Evolutionary conservation across 352 stramenopile genomes (phyloP).

Genomic region (Phytophthora pseudosyringae): DNA sequence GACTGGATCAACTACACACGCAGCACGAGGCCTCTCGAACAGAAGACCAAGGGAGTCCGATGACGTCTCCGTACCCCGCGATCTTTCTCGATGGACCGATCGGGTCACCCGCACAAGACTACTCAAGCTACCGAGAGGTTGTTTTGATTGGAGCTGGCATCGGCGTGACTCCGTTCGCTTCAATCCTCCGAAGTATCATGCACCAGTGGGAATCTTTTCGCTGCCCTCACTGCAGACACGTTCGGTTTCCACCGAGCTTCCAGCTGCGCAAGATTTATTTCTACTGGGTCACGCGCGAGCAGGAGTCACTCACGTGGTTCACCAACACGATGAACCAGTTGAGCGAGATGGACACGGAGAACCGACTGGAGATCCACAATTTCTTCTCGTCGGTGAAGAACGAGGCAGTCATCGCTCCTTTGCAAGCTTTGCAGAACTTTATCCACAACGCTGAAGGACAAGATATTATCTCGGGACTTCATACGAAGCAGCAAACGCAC

Average conservation of each 20-base stretch:
- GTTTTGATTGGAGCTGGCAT: slow-evolving; percentile 78
- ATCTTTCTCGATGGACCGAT: slow-evolving; percentile 69
- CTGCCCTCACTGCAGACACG: slow-evolving; percentile 55
- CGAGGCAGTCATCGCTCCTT: slow-evolving; percentile 55
- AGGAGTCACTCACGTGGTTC: slow-evolving; percentile 82
- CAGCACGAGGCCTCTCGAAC: slow-evolving; percentile 28
- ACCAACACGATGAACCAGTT: slow-evolving; percentile 85
- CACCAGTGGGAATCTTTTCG: slow-evolving; percentile 68
- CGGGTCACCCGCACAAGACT: slow-evolving; percentile 68
- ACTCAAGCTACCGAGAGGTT: slow-evolving; percentile 61
- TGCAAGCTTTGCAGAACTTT: slow-evolving; percentile 79
- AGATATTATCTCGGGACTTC: slow-evolving; percentile 73
- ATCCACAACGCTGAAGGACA: slow-evolving; percentile 69
- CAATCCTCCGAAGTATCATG: slow-evolving; percentile 73
- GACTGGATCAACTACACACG: slow-evolving; percentile 49
- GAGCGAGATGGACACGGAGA: slow-evolving; percentile 70
- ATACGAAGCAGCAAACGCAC: slow-evolving; percentile 81
- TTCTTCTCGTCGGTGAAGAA: slow-evolving; percentile 83
- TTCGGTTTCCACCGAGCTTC: slow-evolving; percentile 74
- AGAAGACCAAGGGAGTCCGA: slow-evolving; percentile 34
- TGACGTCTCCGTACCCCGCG: slow-evolving; percentile 47
- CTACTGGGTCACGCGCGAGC: slow-evolving; percentile 83
- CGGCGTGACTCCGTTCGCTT: slow-evolving; percentile 76
- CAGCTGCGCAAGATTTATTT: slow-evolving; percentile 85
- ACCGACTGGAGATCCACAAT: slow-evolving; percentile 83